Conservation (phyloP, 768 basidiomycete genomes). For the Xerocomus brunneocitrinus region DNA sequence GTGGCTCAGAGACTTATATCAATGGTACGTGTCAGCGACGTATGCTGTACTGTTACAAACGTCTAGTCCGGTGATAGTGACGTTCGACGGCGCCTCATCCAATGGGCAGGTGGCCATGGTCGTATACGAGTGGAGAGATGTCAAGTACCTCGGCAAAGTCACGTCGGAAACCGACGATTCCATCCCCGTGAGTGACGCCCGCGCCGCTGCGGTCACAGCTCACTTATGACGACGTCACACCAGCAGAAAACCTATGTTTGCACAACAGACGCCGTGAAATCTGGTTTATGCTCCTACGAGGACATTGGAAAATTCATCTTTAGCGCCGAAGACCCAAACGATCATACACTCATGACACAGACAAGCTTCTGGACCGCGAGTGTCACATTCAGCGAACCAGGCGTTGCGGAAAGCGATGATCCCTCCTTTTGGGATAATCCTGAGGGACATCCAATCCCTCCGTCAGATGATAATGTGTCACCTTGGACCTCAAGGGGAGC, state of each 20-base stretch:
- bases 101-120: slow-evolving; percentile 90
- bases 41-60: slow-evolving; percentile 16
- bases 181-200: slow-evolving; percentile 54
- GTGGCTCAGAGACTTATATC: slow-evolving; percentile 69
- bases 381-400: slow-evolving; percentile 51
- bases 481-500: slow-evolving; percentile 41
- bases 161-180: slow-evolving; percentile 50
- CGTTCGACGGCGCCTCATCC: slow-evolving; percentile 65
- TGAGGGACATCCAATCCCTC: slow-evolving; percentile 53
- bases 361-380: slow-evolving; percentile 89
- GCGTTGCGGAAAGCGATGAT: slow-evolving; percentile 8
- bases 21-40: slow-evolving; percentile 52
- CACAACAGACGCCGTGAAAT: slow-evolving; percentile 71
- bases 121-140: slow-evolving; percentile 94
- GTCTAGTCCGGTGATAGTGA: slow-evolving; percentile 42
- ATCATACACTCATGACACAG: slow-evolving; percentile 53
- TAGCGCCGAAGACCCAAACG: slow-evolving; percentile 47
- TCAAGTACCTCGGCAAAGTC: slow-evolving; percentile 71
- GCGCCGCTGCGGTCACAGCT: slow-evolving; percentile 9
- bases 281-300: slow-evolving; percentile 61
- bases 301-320: slow-evolving; percentile 91
- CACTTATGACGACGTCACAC: slow-evolving; percentile 16
- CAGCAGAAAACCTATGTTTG: slow-evolving; percentile 92
- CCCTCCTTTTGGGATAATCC: slow-evolving; percentile 56
- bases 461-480: slow-evolving; percentile 42